These are phyloP conservation scores for Fallopia convolvulus DNA, from an alignment of 148 eudicot species.

Conservation along the genomic window DNA sequence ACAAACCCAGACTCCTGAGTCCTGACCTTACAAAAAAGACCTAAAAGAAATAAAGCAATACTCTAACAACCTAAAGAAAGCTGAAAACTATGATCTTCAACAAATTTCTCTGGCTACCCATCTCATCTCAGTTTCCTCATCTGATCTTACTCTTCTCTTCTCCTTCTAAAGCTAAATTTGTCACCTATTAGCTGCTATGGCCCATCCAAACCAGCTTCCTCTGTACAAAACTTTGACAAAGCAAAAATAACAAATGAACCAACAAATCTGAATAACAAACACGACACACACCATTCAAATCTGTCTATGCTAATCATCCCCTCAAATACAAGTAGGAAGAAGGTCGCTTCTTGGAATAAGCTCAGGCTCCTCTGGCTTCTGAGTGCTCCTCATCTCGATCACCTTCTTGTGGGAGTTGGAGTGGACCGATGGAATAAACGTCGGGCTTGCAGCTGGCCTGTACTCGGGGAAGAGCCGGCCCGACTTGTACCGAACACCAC, in stretches of 20 bases:
- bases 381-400: slow-evolving; percentile 67
- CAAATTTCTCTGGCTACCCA: not conserved
- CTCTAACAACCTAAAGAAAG: not conserved
- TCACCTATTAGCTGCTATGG: slow-evolving; percentile 1
- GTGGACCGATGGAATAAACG: slow-evolving; percentile 67
- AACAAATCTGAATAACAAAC: slow-evolving; percentile 11
- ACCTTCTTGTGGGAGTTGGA: slow-evolving; percentile 97
- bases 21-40: slow-evolving; percentile 1
- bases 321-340: not conserved
- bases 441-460: slow-evolving; percentile 94
- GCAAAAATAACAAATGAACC: slow-evolving; percentile 4
- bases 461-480: slow-evolving; percentile 94
- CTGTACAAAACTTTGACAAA: slow-evolving; percentile 7
- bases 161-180: not conserved
- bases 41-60: slow-evolving; percentile 4
- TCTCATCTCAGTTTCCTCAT: not conserved
- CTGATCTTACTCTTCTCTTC: not conserved
- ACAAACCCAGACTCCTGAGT: not conserved
- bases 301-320: not conserved
- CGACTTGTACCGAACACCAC: slow-evolving; percentile 87
- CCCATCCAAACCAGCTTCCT: not conserved
- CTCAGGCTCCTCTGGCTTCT: not conserved
- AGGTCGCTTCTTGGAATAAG: not conserved
- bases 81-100: slow-evolving; percentile 8
- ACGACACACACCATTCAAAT: not conserved